These are phyloP conservation scores for Chlamydomonas sphaeroides DNA, from an alignment of 139 green algal genomes.

Conservation along the genomic window DNA sequence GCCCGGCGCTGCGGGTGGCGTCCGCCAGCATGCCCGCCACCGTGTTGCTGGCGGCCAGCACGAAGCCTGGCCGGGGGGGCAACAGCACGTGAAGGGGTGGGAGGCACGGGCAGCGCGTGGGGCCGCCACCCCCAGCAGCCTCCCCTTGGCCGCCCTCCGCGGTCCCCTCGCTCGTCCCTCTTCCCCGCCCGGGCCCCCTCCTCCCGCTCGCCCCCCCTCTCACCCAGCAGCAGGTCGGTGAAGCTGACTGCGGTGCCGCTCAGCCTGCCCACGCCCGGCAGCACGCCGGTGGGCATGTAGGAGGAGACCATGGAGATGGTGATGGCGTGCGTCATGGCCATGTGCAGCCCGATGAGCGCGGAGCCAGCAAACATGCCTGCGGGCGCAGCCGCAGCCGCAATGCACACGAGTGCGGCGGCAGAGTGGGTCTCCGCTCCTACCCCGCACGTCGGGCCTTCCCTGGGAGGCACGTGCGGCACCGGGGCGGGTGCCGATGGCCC, in stretches of 20 bases:
- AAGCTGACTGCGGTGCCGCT: conserved; percentile 83
- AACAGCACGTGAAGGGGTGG: too few relatives aligned
- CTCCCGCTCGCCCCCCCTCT: neutral
- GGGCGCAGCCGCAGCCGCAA: too few relatives aligned
- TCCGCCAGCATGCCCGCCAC: conserved; percentile 78
- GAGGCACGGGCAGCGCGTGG: too few relatives aligned
- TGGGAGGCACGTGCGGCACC: too few relatives aligned
- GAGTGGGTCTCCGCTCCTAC: neutral
- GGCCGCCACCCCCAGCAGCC: too few relatives aligned
- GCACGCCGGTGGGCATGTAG: conserved; percentile 51
- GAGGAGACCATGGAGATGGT: conserved; percentile 58
- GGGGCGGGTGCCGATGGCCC: too few relatives aligned
- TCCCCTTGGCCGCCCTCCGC: too few relatives aligned
- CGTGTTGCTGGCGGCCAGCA: conserved; percentile 76
- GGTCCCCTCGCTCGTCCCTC: neutral
- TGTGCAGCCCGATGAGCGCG: conserved; percentile 79
- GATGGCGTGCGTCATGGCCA: conserved; percentile 87
- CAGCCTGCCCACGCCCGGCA: conserved; percentile 76
- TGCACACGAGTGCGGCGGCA: too few relatives aligned
- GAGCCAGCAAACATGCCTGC: conserved; percentile 80
- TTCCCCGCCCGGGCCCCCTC: neutral
- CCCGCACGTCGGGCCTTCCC: too few relatives aligned
- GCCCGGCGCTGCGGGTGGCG: conserved; percentile 48
- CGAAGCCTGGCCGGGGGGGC: conserved; percentile 60
- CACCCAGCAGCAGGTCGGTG: conserved; percentile 86